A percentile compares a stretch with the other conserved stretches of the same genome.
Conservation (phyloP, 2,329 filamentous ascomycete species). For the Sporothrix curviconia region DNA sequence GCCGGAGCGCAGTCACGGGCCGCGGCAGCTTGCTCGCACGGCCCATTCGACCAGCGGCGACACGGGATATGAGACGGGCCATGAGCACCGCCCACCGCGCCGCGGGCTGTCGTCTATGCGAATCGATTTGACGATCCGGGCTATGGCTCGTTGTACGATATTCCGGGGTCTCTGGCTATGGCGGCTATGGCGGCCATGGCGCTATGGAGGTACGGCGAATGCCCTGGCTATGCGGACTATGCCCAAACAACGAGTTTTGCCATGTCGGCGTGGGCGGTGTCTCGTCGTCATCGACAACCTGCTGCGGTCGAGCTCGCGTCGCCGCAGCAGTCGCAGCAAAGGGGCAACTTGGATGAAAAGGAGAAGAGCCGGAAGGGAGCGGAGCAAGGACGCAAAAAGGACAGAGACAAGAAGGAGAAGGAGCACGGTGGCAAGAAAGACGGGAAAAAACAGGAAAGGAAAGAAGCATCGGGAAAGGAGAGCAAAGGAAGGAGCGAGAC, state of each 20-base stretch:
- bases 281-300: not conserved
- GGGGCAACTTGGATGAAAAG: not conserved
- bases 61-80: constrained; percentile 13
- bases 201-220: not conserved
- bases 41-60: constrained; percentile 9
- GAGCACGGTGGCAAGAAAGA: not conserved
- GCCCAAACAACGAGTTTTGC: no score
- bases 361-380: not conserved
- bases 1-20: not conserved
- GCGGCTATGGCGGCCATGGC: not conserved
- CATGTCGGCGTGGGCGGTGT: no score
- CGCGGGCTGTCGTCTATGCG: not conserved
- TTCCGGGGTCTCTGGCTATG: not conserved
- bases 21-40: not conserved
- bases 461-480: not conserved
- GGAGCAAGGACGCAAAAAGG: not conserved
- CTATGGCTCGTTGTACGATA: constrained; percentile 6
- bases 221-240: not conserved
- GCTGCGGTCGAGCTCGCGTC: not conserved
- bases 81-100: not conserved
- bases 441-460: not conserved
- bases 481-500: not conserved
- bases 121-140: constrained; percentile 1
- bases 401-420: not conserved
- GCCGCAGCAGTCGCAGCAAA: constrained; percentile 1